phyloP scores from a whole-genome alignment of 148 eudicot species.

The Agrostemma githago region DNA sequence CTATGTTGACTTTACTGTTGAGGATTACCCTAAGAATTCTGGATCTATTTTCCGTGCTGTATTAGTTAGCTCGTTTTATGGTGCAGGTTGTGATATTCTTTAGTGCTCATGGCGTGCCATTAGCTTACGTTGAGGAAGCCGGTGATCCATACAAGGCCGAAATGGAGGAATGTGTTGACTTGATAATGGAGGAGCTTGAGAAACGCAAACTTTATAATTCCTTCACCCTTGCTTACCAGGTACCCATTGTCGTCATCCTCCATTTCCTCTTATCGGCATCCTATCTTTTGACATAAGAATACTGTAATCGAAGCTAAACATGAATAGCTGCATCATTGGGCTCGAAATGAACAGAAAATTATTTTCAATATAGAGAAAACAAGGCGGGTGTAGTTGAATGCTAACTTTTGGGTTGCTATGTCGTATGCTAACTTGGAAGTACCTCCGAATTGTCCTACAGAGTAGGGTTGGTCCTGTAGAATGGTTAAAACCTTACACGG shows the following conservation, averaged over 20 bases:
- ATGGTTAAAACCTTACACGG: conserved; percentile 98
- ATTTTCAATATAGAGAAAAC: no score
- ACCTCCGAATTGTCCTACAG: conserved; percentile 39
- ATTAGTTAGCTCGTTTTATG: conserved; percentile 4
- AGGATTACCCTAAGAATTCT: not conserved
- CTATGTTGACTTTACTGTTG: not conserved
- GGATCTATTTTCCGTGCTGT: not conserved
- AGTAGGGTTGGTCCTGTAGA: conserved; percentile 99
- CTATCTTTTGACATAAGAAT: not conserved
- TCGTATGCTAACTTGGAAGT: not conserved
- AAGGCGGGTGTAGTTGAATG: no score
- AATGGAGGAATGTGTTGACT: conserved; percentile 98
- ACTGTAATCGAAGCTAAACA: not conserved
- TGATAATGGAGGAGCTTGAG: conserved; percentile 94
- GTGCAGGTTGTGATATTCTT: conserved; percentile 90
- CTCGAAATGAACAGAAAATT: no score
- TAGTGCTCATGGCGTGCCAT: conserved; percentile 98
- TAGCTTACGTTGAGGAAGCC: conserved; percentile 96
- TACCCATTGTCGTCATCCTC: conserved; percentile 14
- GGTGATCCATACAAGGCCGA: conserved; percentile 99
- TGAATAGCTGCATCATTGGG: not conserved
- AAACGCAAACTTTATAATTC: conserved; percentile 57
- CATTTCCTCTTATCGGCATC: conserved; percentile 8
- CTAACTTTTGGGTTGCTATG: not conserved
- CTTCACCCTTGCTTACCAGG: conserved; percentile 96